Evolutionary conservation across 176 grass and related monocot species (phyloP).

Genomic region (Luzula sylvatica): DNA sequence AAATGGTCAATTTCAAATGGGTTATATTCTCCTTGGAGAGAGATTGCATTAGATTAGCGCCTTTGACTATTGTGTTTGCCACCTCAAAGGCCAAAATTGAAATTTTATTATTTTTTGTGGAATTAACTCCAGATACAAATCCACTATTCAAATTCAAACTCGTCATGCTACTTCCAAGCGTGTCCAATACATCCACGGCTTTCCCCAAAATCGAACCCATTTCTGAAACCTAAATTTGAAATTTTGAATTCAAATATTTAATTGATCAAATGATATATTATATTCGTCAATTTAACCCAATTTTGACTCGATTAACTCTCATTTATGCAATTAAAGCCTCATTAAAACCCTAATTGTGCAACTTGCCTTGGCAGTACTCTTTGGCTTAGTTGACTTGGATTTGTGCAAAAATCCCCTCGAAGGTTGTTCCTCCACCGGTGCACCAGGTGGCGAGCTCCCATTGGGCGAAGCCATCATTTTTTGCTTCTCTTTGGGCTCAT

Average conservation of each 20-base stretch:
- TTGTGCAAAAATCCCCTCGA: conserved; percentile 18
- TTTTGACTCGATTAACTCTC: too few relatives aligned
- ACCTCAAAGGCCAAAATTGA: conserved; percentile 92
- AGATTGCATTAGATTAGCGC: conserved; percentile 80
- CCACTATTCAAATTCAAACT: conserved; percentile 54
- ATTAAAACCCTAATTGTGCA: background rate
- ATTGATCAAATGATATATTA: too few relatives aligned
- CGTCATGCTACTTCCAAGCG: conserved; percentile 89
- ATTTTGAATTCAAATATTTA: too few relatives aligned
- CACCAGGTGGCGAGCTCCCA: background rate
- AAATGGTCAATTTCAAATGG: conserved; percentile 73
- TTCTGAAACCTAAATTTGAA: conserved; percentile 65
- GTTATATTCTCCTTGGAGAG: conserved; percentile 70
- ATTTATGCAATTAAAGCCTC: too few relatives aligned
- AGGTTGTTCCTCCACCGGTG: background rate
- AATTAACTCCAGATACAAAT: conserved; percentile 45
- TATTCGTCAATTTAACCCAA: too few relatives aligned
- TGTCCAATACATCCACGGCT: conserved; percentile 90
- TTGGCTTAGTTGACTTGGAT: conserved; percentile 25
- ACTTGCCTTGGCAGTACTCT: conserved; percentile 31
- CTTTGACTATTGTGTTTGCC: conserved; percentile 91
- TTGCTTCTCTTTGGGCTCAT: conserved; percentile 9
- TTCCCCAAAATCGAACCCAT: conserved; percentile 67
- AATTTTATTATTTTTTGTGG: conserved; percentile 73
- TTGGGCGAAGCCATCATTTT: background rate